These are phyloP conservation scores for Talaromyces rugulosus DNA, from an alignment of 2,329 filamentous ascomycete genomes.

Conservation along the genomic window DNA sequence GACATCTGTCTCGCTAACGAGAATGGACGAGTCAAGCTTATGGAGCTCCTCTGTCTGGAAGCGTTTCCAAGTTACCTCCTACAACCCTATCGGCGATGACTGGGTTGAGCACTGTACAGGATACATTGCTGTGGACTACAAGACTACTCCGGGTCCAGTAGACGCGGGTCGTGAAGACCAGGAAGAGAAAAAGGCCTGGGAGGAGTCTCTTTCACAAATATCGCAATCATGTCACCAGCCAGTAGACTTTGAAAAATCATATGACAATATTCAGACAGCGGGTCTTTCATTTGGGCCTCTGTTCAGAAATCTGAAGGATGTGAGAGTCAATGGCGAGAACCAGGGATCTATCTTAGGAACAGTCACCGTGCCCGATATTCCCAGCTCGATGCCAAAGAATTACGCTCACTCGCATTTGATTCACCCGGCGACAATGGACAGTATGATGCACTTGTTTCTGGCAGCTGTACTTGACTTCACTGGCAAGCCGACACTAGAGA, in stretches of 20 bases:
- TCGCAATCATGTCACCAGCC: constrained; percentile 18
- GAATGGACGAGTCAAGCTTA: constrained; percentile 19
- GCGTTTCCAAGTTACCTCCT: constrained; percentile 29
- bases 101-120: constrained; percentile 36
- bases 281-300: constrained; percentile 28
- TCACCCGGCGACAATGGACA: constrained; percentile 35
- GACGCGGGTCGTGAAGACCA: constrained; percentile 20
- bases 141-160: constrained; percentile 13
- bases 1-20: constrained; percentile 22
- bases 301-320: constrained; percentile 26
- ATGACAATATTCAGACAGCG: constrained; percentile 23
- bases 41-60: constrained; percentile 20
- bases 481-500: constrained; percentile 18
- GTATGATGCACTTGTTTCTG: constrained; percentile 28
- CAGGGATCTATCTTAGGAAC: constrained; percentile 19
- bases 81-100: constrained; percentile 22
- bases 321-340: constrained; percentile 17
- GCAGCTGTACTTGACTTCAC: constrained; percentile 22
- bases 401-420: constrained; percentile 30
- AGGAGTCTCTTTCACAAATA: constrained; percentile 12
- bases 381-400: constrained; percentile 28
- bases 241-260: constrained; percentile 21
- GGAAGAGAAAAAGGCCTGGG: constrained; percentile 16
- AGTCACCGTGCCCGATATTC: constrained; percentile 26
- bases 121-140: constrained; percentile 22